Evolutionary conservation across 192 early-diverging fungal species (phyloP), one percentile per base, ranked within the genome.

Genomic region (Oehlia diaphana): DNA sequence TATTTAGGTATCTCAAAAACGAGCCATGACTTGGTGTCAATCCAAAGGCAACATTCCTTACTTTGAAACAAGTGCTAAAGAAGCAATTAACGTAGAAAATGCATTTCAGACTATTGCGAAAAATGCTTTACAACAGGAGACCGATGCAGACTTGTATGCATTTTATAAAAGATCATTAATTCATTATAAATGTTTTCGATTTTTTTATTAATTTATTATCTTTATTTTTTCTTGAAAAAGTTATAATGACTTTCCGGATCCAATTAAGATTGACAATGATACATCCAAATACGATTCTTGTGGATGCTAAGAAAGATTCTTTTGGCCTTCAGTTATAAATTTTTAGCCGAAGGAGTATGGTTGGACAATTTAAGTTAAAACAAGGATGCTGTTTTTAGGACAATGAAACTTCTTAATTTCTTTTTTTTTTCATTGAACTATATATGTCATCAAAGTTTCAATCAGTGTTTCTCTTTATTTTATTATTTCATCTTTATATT

Each of bases 11-110:
- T 93, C 95, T 80, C 91, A 93, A 90, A 98, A 97, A 87, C 90
- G 96, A 33, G 97, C 97, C 13, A 92, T 95, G 91, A 90, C 93
- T 78, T 99, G 96, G 94, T 98, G 97, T 84, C 92, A 96, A 83
- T 92, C 94, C 61, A 98, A 98, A 88, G 96, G 96, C 65, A 93
- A 92, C 78, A 96, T 98, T 84, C 97, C 96, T 80, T 84, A 97
- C 89, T 99, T 99, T 91, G 96, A 99, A 87, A 98, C 97, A 9
- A 94, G 92, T 76, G 98, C 98, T 33, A 99, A 99, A 85, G 97
- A 97, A 84, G 95, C 95, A 62, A 97, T 96, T 87, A 98, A 99
- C 79, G 98, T 99, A 37, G 98, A 99, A 72, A 89, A 92, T 77
- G 98, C 98, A 63, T 99, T 99, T 89, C 94, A 94, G 78, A 96